Evolutionary conservation across 2,329 filamentous ascomycete species (phyloP).

Genomic region (Monosporascus cannonballus): DNA sequence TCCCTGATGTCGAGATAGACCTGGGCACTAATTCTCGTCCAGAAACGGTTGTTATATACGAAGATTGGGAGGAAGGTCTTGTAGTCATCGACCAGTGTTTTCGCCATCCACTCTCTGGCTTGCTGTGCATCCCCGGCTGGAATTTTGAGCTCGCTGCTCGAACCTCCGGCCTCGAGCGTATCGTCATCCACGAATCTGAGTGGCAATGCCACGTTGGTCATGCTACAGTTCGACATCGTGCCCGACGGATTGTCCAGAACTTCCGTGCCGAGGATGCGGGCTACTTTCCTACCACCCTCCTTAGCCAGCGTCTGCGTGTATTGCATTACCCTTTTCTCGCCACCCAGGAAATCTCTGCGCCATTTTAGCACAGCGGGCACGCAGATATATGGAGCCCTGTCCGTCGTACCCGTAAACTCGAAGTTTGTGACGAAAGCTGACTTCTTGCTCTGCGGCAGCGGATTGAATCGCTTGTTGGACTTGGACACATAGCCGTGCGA

Average conservation of each 20-base stretch:
- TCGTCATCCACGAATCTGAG: slow-evolving; percentile 34
- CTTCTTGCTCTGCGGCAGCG: slow-evolving; percentile 41
- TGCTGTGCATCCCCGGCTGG: slow-evolving; percentile 7
- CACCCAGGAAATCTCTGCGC: slow-evolving; percentile 62
- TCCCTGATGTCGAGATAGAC: slow-evolving; percentile 76
- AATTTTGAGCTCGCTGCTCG: slow-evolving; percentile 15
- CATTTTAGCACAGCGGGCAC: slow-evolving; percentile 67
- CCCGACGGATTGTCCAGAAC: slow-evolving; percentile 61
- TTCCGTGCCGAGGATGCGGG: slow-evolving; percentile 60
- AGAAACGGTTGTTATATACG: slow-evolving; percentile 55
- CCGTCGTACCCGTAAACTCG: slow-evolving; percentile 69
- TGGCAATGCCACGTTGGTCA: slow-evolving; percentile 71
- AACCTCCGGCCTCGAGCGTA: slow-evolving; percentile 2
- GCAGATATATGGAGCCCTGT: slow-evolving; percentile 66
- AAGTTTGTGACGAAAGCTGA: slow-evolving; percentile 64
- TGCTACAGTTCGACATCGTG: slow-evolving; percentile 59
- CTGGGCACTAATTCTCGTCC: slow-evolving; percentile 72
- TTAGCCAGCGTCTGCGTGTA: slow-evolving; percentile 61
- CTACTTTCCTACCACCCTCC: slow-evolving; percentile 55
- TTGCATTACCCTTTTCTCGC: slow-evolving; percentile 61
- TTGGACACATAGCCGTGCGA: slow-evolving; percentile 67
- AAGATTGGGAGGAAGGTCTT: slow-evolving; percentile 67
- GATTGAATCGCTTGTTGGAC: slow-evolving; percentile 25
- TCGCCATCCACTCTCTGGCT: slow-evolving; percentile 53
- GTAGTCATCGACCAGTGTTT: slow-evolving; percentile 49